A percentile compares a stretch with the other conserved stretches of the same genome.
phyloP scores from a whole-genome alignment of 352 stramenopile species.

The Phytophthora lateralis region DNA sequence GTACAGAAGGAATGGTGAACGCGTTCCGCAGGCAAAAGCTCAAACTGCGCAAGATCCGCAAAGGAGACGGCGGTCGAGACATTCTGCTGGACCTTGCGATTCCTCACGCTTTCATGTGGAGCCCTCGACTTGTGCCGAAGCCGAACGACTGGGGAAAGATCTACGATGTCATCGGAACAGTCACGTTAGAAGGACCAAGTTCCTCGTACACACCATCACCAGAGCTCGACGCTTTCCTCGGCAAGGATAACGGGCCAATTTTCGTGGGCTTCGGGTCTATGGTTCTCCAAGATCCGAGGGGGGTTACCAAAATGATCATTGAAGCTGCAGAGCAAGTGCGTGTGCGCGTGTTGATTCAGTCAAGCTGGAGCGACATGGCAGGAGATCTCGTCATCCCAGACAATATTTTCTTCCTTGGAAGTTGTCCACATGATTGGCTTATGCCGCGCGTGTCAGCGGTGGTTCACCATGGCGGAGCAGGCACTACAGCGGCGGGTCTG shows the following conservation, averaged over 20 bases:
- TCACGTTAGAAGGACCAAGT: slow-evolving; percentile 49
- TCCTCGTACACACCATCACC: slow-evolving; percentile 57
- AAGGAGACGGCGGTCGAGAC: slow-evolving; percentile 58
- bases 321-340: slow-evolving; percentile 65
- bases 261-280: slow-evolving; percentile 96
- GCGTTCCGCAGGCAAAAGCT: slow-evolving; percentile 68
- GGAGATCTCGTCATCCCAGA: slow-evolving; percentile 49
- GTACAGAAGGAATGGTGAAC: slow-evolving; percentile 80
- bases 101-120: slow-evolving; percentile 92
- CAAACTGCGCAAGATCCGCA: slow-evolving; percentile 66
- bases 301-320: slow-evolving; percentile 85
- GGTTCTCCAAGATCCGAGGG: slow-evolving; percentile 82
- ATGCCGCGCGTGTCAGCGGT: slow-evolving; percentile 89
- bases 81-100: slow-evolving; percentile 74
- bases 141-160: slow-evolving; percentile 89
- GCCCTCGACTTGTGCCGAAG: slow-evolving; percentile 83
- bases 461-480: slow-evolving; percentile 83
- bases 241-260: slow-evolving; percentile 69
- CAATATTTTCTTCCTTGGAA: slow-evolving; percentile 70
- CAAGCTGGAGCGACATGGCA: slow-evolving; percentile 85
- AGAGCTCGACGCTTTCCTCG: slow-evolving; percentile 75
- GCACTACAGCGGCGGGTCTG: slow-evolving; percentile 92
- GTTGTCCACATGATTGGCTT: slow-evolving; percentile 92
- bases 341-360: slow-evolving; percentile 91
- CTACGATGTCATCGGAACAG: slow-evolving; percentile 90